These are phyloP conservation scores for Hyphopichia wangnamkhiaoensis DNA, from an alignment of 1,139 yeast species.

Conservation along the genomic window DNA sequence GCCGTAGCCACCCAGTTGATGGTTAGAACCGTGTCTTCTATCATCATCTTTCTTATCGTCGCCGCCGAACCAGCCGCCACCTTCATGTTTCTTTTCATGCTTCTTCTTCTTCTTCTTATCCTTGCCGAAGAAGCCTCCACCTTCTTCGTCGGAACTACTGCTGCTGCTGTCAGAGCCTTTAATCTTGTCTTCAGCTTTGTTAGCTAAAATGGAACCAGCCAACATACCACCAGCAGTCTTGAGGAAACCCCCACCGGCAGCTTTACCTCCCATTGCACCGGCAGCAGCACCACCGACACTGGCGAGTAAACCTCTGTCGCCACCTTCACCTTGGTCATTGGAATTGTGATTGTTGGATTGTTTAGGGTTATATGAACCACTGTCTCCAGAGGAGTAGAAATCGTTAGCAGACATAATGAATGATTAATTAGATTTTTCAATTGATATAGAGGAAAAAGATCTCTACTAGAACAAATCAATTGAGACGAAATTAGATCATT, in stretches of 20 bases:
- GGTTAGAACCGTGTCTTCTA: slow-evolving; percentile 14
- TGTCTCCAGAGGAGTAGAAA: slow-evolving; percentile 52
- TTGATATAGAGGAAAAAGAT: background rate
- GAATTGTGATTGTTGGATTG: slow-evolving; percentile 18
- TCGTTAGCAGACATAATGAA: slow-evolving; percentile 61
- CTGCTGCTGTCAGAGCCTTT: slow-evolving; percentile 15
- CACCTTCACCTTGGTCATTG: slow-evolving; percentile 16
- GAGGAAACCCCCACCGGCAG: slow-evolving; percentile 46
- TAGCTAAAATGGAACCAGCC: slow-evolving; percentile 61
- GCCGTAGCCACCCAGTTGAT: slow-evolving; percentile 15
- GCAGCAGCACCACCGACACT: slow-evolving; percentile 61
- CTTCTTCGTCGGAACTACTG: slow-evolving; percentile 2
- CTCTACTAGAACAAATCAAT: too few relatives aligned
- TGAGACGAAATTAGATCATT: too few relatives aligned
- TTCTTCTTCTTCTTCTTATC: slow-evolving; percentile 11
- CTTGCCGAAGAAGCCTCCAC: slow-evolving; percentile 15
- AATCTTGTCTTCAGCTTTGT: slow-evolving; percentile 48
- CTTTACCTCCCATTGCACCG: slow-evolving; percentile 55
- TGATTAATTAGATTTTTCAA: background rate
- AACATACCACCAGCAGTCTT: slow-evolving; percentile 49
- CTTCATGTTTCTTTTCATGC: slow-evolving; percentile 12
- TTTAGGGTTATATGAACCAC: slow-evolving; percentile 28
- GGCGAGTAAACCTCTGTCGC: slow-evolving; percentile 59
- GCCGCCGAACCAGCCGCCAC: slow-evolving; percentile 13
- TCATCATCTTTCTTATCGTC: slow-evolving; percentile 13